Evolutionary conservation across 2,329 filamentous ascomycete genomes (phyloP), one percentile per base, ranked within the genome.

Genomic region (Madurella mycetomatis): DNA sequence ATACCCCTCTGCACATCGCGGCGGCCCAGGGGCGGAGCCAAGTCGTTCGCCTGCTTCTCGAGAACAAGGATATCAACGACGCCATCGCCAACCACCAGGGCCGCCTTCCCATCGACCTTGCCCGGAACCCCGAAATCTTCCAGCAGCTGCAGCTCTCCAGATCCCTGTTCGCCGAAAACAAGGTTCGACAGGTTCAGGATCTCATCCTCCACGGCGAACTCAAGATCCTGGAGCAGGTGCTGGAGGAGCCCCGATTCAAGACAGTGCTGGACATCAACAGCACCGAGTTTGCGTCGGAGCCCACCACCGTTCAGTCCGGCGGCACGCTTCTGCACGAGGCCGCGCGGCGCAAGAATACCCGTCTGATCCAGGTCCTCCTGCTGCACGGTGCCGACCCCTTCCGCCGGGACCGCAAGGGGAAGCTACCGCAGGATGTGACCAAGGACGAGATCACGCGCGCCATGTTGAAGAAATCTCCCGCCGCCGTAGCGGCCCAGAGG

Each of bases 371-470:
- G 67, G 81, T 96, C 16, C 79, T 99, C 12, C 77, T 99, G 39
- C 84, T 97, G 49, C 95, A 97, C 66, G 94, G 94, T 11, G 94
- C 92, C 11, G 94, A 99, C 70, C 94, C 94, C 0, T 99, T 99
- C 73, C 86, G 91, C 53, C 85, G 94, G 56, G 94, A 99, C 71
- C 88, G 91, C 64, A 96, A 91, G 73, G 94, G 94, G 47, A 97
- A 95, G 71, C 79, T 99, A 32, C 91, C 94, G 2, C 94, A 99
- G 68, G 92, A 96, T 70, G 87, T 96, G 44, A 97, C 94, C 49
- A 96, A 94, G 67, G 94, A 99, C 69, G 94, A 99, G 66, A 83
- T 83, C 56, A 96, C 90, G 15, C 84, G 87, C 55, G 84, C 88
- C 9, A 92, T 99, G 66, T 75, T 99, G 46, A 99, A 97, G 74